A percentile compares a stretch with the other conserved stretches of the same genome.
phyloP scores from a whole-genome alignment of 2,329 filamentous ascomycete species.

The Talaromyces sp. region DNA sequence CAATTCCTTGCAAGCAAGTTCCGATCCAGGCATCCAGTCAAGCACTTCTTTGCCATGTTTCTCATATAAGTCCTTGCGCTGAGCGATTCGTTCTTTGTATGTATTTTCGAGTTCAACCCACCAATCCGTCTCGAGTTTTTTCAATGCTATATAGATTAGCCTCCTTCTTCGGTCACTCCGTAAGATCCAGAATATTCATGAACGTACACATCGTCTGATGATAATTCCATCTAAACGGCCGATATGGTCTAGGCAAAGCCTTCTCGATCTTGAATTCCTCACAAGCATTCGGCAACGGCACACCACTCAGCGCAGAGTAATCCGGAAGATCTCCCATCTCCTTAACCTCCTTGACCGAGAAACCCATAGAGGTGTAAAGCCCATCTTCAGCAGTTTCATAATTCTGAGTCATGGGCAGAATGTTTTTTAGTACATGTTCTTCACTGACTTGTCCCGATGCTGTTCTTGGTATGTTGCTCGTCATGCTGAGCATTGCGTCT shows the following conservation, averaged over 20 bases:
- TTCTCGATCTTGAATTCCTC: constrained; percentile 65
- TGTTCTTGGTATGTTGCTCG: constrained; percentile 22
- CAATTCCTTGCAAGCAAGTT: constrained; percentile 77
- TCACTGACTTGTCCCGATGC: constrained; percentile 30
- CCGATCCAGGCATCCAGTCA: constrained; percentile 68
- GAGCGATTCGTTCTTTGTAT: constrained; percentile 65
- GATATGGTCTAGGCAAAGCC: constrained; percentile 70
- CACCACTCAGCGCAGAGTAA: constrained; percentile 71
- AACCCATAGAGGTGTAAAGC: constrained; percentile 64
- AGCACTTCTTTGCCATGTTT: constrained; percentile 65
- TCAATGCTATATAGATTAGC: constrained; percentile 57
- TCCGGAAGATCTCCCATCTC: constrained; percentile 74
- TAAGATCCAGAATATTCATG: background rate
- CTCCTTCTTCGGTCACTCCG: background rate
- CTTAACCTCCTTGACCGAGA: constrained; percentile 68
- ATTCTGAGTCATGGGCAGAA: constrained; percentile 44
- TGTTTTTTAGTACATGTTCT: constrained; percentile 33
- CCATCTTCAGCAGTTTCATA: constrained; percentile 37
- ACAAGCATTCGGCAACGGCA: constrained; percentile 67
- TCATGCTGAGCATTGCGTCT: constrained; percentile 42
- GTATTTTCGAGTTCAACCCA: constrained; percentile 84
- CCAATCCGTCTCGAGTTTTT: constrained; percentile 76
- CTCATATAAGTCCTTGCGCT: constrained; percentile 65
- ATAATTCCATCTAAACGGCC: constrained; percentile 80
- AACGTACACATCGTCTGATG: constrained; percentile 87